Percentiles rank a stretch among this genome's conserved stretches.
These are phyloP conservation scores for Claviceps arundinis DNA, from an alignment of 2,329 filamentous ascomycete genomes.

Conservation along the genomic window DNA sequence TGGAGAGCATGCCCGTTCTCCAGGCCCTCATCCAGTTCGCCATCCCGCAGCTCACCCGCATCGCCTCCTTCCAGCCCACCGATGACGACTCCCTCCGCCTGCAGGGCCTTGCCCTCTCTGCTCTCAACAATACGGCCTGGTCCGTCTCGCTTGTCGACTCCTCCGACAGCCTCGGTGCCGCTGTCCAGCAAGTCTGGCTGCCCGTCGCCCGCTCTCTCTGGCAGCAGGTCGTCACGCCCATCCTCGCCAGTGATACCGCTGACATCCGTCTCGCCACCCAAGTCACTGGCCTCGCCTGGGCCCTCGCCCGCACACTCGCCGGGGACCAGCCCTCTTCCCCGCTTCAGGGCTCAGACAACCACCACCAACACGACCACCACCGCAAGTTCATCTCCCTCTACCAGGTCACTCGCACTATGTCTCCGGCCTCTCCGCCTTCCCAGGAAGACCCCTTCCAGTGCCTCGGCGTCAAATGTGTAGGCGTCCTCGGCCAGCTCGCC, in stretches of 20 bases:
- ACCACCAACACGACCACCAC: constrained; percentile 37
- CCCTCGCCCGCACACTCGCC: constrained; percentile 42
- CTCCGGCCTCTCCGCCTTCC: constrained; percentile 10
- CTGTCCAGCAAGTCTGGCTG: constrained; percentile 40
- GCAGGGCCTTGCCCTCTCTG: constrained; percentile 41
- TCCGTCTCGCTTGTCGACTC: constrained; percentile 50
- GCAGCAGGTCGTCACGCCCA: constrained; percentile 39
- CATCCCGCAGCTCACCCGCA: constrained; percentile 31
- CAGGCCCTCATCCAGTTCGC: constrained; percentile 25
- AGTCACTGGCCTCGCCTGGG: constrained; percentile 54
- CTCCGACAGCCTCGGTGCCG: constrained; percentile 35
- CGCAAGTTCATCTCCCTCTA: constrained; percentile 53
- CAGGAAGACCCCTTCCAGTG: constrained; percentile 43
- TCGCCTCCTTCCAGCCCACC: constrained; percentile 26
- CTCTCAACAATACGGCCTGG: constrained; percentile 56
- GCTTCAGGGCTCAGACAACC: background rate
- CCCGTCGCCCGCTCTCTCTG: constrained; percentile 43
- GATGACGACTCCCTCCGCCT: constrained; percentile 31
- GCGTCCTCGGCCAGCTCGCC: constrained; percentile 51
- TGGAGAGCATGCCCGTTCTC: constrained; percentile 42
- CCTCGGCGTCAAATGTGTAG: constrained; percentile 53
- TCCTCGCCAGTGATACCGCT: constrained; percentile 47
- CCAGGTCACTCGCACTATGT: constrained; percentile 38
- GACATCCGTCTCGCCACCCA: constrained; percentile 48
- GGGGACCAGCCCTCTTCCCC: constrained; percentile 29